Percentiles rank a stretch among this genome's conserved stretches.
Conservation (phyloP, 192 early-diverging fungal species). For the Coemansia sp. region DNA sequence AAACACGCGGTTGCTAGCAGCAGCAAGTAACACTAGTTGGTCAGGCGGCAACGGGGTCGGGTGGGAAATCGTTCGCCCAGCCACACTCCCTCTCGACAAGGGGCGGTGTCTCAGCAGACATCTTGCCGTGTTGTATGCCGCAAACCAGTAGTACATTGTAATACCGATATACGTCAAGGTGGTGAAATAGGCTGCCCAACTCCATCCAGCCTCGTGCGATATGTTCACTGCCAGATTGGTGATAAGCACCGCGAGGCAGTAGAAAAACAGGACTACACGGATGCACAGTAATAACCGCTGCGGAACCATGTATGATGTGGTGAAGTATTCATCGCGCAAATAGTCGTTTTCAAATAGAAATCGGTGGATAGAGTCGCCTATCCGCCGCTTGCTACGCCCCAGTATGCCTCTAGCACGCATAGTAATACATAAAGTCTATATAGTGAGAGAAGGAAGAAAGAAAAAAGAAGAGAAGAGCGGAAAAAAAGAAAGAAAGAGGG, state of each 20-base stretch:
- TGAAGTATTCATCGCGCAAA: constrained; percentile 32
- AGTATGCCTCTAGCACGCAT: not conserved
- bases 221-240: constrained; percentile 42
- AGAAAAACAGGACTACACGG: constrained; percentile 22
- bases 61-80: not conserved
- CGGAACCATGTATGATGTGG: constrained; percentile 43
- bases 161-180: constrained; percentile 48
- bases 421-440: not conserved
- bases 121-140: constrained; percentile 31
- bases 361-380: not conserved
- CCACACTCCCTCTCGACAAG: not conserved
- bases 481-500: not conserved
- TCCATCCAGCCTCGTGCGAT: constrained; percentile 45
- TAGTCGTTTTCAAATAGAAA: constrained; percentile 40
- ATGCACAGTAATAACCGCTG: constrained; percentile 14
- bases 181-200: constrained; percentile 53
- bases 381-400: not conserved
- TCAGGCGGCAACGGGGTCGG: constrained; percentile 3
- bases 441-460: not conserved
- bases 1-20: constrained; percentile 3
- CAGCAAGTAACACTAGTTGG: not conserved
- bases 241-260: constrained; percentile 39
- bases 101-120: not conserved
- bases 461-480: not conserved
- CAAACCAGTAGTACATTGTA: constrained; percentile 44